Conservation (phyloP, 495 filamentous ascomycete genomes). For the Apodospora peruviana region DNA sequence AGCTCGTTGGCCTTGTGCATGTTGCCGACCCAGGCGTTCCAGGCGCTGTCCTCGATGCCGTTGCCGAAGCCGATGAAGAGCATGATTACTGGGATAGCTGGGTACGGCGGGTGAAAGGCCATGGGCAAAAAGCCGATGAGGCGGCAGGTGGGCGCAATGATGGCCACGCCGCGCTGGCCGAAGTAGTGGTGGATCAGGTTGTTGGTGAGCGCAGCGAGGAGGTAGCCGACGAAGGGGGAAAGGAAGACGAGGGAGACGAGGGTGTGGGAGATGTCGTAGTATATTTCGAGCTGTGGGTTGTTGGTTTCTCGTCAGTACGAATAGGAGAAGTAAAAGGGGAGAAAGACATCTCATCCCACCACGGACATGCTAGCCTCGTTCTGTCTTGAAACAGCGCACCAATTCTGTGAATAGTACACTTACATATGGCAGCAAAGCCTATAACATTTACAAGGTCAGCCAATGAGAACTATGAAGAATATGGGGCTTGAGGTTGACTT, state of each 20-base stretch:
- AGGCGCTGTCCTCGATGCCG: conserved; percentile 65
- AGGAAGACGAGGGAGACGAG: conserved; percentile 79
- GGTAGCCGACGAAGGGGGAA: conserved; percentile 73
- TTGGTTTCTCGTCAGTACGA: not conserved
- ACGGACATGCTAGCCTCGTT: too few species aligned
- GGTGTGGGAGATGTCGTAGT: conserved; percentile 71
- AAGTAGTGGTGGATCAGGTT: conserved; percentile 49
- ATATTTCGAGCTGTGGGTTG: conserved; percentile 45
- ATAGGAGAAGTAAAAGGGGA: not conserved
- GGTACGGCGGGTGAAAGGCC: conserved; percentile 67
- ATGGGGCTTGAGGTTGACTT: conserved; percentile 23
- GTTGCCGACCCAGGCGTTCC: conserved; percentile 80
- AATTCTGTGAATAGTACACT: too few species aligned
- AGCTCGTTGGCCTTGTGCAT: conserved; percentile 64
- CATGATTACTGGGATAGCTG: conserved; percentile 66
- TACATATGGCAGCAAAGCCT: conserved; percentile 3
- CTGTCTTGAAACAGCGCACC: too few species aligned
- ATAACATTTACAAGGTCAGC: not conserved
- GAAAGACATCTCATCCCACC: too few species aligned
- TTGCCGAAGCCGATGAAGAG: conserved; percentile 67
- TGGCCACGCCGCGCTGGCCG: conserved; percentile 71
- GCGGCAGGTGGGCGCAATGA: conserved; percentile 59
- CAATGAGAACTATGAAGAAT: not conserved
- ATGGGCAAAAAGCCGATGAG: conserved; percentile 64
- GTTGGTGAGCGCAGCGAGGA: conserved; percentile 68